Evolutionary conservation across 257 asterid species (phyloP), one percentile per base, ranked within the genome.

Genomic region (Jacaranda mimosifolia): DNA sequence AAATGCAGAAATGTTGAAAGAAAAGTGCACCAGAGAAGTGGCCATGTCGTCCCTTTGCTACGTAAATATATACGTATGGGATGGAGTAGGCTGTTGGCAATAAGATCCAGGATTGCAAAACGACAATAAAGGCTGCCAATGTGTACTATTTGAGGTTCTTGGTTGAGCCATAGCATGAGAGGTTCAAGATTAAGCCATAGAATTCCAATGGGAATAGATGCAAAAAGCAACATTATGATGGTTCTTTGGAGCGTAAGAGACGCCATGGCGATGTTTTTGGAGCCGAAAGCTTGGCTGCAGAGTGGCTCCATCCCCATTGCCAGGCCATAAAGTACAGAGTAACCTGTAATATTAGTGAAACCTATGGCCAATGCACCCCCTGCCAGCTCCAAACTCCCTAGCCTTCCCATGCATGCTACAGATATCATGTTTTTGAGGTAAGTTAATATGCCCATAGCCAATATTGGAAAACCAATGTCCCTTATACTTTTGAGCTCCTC

Each of bases 331-430:
- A 95, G 87, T 51, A 95, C 91, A 8, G 99, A 95, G 85, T 95
- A 92, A 35, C 99, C 99, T 11, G 97, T 92, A 79, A 94, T 94
- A 81, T 94, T 94, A 73, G 98, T 89, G 87, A 94, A 92, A 77
- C 97, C 97, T 18, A 95, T 90, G 89, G 99, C 98, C 84, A 95
- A 77, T 58, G 99, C 98, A 14, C 99, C 99, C 39, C 98, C 98
- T 26, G 98, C 99, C 53, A 95, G 87, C 86, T 95, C 97, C 80
- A 91, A 73, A 84, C 96, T 90, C 9, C 98, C 98, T 8, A 95
- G 88, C 86, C 92, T 79, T 79, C 99, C 99, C 94, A 95, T 89
- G 95, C 96, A 91, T 39, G 82, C 90, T 6, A 91, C 97, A 53
- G 92, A 87, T 72, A 90, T 82, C 98, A 92, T 91, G 94, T 91